Percentiles rank a stretch among this genome's conserved stretches.
These are phyloP conservation scores for Phytopythium aichiense DNA, from an alignment of 352 stramenopile genomes.

Conservation along the genomic window DNA sequence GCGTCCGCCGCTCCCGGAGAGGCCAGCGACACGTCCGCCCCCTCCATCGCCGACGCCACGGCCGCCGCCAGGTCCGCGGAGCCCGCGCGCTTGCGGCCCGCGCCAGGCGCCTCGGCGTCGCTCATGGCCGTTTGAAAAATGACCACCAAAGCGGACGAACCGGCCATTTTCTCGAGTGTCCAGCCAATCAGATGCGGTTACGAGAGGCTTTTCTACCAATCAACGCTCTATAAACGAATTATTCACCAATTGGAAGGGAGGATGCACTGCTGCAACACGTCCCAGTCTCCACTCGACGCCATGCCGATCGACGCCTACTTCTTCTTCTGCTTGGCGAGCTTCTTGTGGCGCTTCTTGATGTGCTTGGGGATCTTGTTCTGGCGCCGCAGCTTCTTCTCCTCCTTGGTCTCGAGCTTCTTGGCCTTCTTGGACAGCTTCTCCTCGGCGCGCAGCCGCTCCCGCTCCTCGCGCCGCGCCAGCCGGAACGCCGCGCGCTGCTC, in stretches of 20 bases:
- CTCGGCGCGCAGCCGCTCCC: conserved; percentile 44
- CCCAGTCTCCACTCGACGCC: background rate
- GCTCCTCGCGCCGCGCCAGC: conserved; percentile 70
- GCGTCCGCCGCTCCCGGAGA: background rate
- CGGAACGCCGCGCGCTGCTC: conserved; percentile 84
- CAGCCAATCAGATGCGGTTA: background rate
- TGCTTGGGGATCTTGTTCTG: conserved; percentile 99
- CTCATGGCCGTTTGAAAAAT: background rate
- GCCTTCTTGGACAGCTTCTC: conserved; percentile 84
- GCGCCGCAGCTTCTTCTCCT: conserved; percentile 91
- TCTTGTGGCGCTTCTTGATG: conserved; percentile 98
- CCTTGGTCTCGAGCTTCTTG: conserved; percentile 96
- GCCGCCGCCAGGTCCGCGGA: conserved; percentile 1
- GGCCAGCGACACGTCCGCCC: background rate
- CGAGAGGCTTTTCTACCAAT: background rate
- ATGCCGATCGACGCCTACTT: background rate
- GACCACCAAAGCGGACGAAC: background rate
- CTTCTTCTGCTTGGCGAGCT: conserved; percentile 91
- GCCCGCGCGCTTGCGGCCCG: background rate
- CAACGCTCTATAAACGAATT: background rate
- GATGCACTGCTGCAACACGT: background rate
- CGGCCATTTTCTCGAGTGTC: background rate
- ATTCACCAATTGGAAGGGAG: background rate
- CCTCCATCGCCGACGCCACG: background rate
- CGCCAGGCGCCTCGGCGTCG: background rate